Conservation (phyloP, 169 alveolate species). For the Theileria equi region DNA sequence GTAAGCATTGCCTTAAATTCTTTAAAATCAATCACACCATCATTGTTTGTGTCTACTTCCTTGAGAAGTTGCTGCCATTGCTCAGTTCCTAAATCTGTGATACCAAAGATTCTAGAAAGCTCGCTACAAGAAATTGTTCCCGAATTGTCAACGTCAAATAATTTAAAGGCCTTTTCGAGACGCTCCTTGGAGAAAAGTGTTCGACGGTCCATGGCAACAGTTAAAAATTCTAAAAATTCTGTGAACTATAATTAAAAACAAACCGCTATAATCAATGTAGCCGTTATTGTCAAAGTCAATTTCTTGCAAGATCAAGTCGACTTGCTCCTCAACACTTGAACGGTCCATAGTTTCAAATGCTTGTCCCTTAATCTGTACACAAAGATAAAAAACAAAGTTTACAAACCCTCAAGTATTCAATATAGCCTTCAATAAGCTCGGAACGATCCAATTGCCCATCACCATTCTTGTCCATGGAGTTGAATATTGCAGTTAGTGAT, state of each 20-base stretch:
- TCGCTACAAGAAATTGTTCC: slow-evolving; percentile 91
- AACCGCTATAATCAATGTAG: slow-evolving; percentile 81
- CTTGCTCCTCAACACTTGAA: slow-evolving; percentile 80
- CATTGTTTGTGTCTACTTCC: slow-evolving; percentile 87
- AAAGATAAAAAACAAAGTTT: not conserved
- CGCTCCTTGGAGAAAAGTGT: slow-evolving; percentile 84
- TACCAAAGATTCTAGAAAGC: slow-evolving; percentile 81
- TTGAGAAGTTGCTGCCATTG: slow-evolving; percentile 79
- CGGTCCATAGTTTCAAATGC: slow-evolving; percentile 70
- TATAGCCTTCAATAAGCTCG: slow-evolving; percentile 84
- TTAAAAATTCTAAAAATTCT: slow-evolving; percentile 85
- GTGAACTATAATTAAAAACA: not conserved
- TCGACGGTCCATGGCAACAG: slow-evolving; percentile 89
- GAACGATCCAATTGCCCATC: slow-evolving; percentile 83
- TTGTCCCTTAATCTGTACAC: slow-evolving; percentile 74
- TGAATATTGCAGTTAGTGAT: slow-evolving; percentile 85
- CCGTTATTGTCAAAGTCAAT: slow-evolving; percentile 88
- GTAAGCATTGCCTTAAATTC: slow-evolving; percentile 90
- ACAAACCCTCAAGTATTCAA: slow-evolving; percentile 70
- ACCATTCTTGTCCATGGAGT: slow-evolving; percentile 87
- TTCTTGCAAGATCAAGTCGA: slow-evolving; percentile 79
- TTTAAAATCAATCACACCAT: slow-evolving; percentile 90
- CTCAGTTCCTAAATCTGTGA: slow-evolving; percentile 70
- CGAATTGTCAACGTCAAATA: slow-evolving; percentile 94
- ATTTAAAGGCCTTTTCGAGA: slow-evolving; percentile 89